Evolutionary conservation across 2,329 filamentous ascomycete species (phyloP), one percentile per base, ranked within the genome.

Genomic region (Stagonosporopsis tanaceti): DNA sequence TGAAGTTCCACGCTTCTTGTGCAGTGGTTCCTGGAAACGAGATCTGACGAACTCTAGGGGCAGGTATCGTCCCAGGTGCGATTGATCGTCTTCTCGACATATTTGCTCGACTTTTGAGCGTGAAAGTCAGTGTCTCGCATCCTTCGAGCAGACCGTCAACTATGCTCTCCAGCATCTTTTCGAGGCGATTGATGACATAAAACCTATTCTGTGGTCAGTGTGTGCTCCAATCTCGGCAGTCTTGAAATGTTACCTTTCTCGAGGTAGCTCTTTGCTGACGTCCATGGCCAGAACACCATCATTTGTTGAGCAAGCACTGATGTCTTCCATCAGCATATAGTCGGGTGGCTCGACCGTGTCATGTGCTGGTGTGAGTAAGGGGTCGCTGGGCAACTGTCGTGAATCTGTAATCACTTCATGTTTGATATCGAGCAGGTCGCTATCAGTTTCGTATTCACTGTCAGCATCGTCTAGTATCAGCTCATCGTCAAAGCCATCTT

Each of bases 1-100:
- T 78, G 62, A 85, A 85, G 65, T 81, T 82, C 84, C 85, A 86
- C 14, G 85, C 84, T 68, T 88, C 86, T 53, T 82, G 77, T 3
- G 75, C 75, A 47, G 77, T 83, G 55, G 76, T 82, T 14, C 85
- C 86, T 12, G 86, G 86, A 70, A 85, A 88, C 22, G 71, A 79
- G 53, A 81, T 67, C 14, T 63, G 60, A 20, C 66, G 65, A 15
- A 39, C 40, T 47, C 64, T 69, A 12, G 66, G 53, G 6, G 59
- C 46, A 12, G 67, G 67, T n/a, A 44, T 32, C 12, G 48, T 8
- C 37, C 28, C 57, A n/a, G 37, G 32, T 8, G 34, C 22, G 24
- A 62, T 44, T 35, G 38, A 34, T n/a, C 56, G 66, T 59, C 64
- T 59, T 32, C 70, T 64, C 40, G 62, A 67, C 2, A 67, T 50